These are phyloP conservation scores for Calonectria montana DNA, from an alignment of 2,329 filamentous ascomycete genomes.

Conservation along the genomic window DNA sequence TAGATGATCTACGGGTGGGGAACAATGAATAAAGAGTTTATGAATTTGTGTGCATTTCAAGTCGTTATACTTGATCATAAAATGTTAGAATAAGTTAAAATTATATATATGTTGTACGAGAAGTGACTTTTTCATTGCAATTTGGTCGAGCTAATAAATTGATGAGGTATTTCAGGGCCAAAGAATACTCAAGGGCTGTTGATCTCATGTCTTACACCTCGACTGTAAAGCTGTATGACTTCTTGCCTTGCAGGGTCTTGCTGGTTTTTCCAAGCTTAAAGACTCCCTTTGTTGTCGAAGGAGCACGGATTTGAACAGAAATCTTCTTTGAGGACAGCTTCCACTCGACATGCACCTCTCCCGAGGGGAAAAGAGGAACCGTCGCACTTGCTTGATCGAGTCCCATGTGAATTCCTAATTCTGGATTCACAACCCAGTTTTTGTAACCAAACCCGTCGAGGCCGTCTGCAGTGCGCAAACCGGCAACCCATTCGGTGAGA, in stretches of 20 bases:
- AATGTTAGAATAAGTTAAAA: no score
- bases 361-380: neutral
- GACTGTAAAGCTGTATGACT: neutral
- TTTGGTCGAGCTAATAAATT: no score
- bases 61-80: no score
- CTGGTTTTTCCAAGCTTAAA: neutral
- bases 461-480: neutral
- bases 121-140: no score
- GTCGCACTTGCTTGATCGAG: neutral
- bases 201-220: neutral
- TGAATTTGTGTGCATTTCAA: neutral
- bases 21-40: neutral
- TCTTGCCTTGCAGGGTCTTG: neutral
- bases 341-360: neutral
- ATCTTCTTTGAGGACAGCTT: neutral
- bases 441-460: slow-evolving; percentile 7
- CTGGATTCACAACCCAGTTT: slow-evolving; percentile 13
- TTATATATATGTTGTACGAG: no score
- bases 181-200: no score
- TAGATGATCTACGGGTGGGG: neutral
- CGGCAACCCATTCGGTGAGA: slow-evolving; percentile 15
- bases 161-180: no score
- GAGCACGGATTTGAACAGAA: neutral
- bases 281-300: neutral
- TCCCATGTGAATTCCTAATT: neutral